A percentile compares a stretch with the other conserved stretches of the same genome.
These are phyloP conservation scores for Calocera viscosa DNA, from an alignment of 768 basidiomycete genomes.

Conservation along the genomic window DNA sequence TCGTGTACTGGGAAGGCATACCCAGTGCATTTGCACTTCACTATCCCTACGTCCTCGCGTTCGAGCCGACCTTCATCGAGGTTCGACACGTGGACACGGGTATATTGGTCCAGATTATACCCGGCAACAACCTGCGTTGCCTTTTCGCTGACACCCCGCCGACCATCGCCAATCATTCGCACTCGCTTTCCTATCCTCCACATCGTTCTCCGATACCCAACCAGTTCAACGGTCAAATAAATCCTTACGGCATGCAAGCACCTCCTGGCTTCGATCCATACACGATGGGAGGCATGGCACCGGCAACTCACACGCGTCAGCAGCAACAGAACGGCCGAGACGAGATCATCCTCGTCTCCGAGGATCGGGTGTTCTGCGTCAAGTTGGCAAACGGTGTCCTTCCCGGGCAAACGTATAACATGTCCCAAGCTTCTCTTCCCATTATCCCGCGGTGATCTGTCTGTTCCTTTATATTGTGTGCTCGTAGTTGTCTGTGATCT, in stretches of 20 bases:
- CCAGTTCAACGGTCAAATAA: constrained; percentile 7
- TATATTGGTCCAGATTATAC: constrained; percentile 83
- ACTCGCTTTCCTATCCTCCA: not conserved
- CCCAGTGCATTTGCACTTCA: constrained; percentile 91
- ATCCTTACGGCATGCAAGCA: constrained; percentile 21
- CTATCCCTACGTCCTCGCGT: constrained; percentile 92
- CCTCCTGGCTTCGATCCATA: constrained; percentile 12
- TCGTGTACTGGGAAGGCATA: constrained; percentile 92
- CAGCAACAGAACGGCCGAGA: constrained; percentile 25
- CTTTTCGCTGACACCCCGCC: constrained; percentile 91
- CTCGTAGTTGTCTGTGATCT: not conserved
- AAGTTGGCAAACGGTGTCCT: constrained; percentile 32
- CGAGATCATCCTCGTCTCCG: constrained; percentile 82
- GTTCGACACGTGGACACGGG: constrained; percentile 92
- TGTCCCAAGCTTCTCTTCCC: not conserved
- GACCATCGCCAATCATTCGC: constrained; percentile 31
- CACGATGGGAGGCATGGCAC: constrained; percentile 6
- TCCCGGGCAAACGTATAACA: constrained; percentile 4
- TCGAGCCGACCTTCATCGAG: constrained; percentile 93
- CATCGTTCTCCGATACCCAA: constrained; percentile 13
- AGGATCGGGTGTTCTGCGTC: constrained; percentile 68
- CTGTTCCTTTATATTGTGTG: not conserved
- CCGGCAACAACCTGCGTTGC: constrained; percentile 77
- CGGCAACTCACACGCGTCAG: constrained; percentile 12
- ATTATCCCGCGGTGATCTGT: constrained; percentile 2